Evolutionary conservation across 2,329 filamentous ascomycete genomes (phyloP).

Genomic region (Verruconis gallopava): DNA sequence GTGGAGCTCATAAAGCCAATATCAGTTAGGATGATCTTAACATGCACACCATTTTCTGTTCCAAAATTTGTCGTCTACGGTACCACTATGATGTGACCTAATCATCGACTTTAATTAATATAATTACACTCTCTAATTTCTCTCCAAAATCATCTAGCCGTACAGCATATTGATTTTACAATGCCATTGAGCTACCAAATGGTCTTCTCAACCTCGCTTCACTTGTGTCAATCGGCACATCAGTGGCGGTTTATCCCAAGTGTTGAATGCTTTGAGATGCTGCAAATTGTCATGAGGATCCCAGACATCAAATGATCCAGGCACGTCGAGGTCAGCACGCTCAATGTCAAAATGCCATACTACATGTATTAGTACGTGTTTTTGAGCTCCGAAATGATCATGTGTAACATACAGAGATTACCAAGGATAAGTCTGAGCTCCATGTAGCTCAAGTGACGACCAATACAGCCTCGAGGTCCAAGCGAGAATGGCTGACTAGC

Average conservation of each 20-base stretch:
- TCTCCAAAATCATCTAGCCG: too few relatives aligned
- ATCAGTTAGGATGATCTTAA: too few relatives aligned
- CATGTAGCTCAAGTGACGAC: slow-evolving; percentile 11
- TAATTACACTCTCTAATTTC: too few relatives aligned
- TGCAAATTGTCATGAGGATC: not conserved
- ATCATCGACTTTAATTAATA: too few relatives aligned
- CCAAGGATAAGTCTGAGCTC: slow-evolving; percentile 8
- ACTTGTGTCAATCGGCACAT: slow-evolving; percentile 7
- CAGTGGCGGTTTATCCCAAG: slow-evolving; percentile 24
- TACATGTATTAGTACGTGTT: slow-evolving; percentile 22
- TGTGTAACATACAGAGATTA: not conserved
- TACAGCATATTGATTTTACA: too few relatives aligned
- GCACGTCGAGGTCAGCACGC: not conserved
- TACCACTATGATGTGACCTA: too few relatives aligned
- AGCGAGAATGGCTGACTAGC: slow-evolving; percentile 33
- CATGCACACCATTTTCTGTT: too few relatives aligned
- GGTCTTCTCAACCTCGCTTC: too few relatives aligned
- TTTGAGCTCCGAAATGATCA: not conserved
- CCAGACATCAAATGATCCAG: slow-evolving; percentile 8
- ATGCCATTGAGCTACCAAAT: too few relatives aligned
- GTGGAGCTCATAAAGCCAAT: too few relatives aligned
- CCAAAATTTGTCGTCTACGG: too few relatives aligned
- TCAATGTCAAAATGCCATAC: slow-evolving; percentile 10
- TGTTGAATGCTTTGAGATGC: slow-evolving; percentile 1
- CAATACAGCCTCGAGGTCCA: slow-evolving; percentile 26